phyloP scores from a whole-genome alignment of 2,329 filamentous ascomycete genomes.

The Seiridium cupressi region DNA sequence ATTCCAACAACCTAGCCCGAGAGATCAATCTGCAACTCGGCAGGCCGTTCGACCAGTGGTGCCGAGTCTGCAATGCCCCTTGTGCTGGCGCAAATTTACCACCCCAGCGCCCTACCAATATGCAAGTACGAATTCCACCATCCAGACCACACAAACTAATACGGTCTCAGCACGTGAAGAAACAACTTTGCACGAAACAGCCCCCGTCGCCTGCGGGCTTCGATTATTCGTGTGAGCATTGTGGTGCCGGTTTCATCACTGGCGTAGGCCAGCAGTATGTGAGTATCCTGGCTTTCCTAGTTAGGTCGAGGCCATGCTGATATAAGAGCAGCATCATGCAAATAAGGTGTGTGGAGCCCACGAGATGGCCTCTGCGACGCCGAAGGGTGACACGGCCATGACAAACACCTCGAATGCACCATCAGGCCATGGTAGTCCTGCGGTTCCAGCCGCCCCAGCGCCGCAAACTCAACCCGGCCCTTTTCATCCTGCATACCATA shows the following conservation, averaged over 20 bases:
- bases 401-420: background rate
- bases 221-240: conserved; percentile 41
- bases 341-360: conserved; percentile 47
- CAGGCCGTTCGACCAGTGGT: background rate
- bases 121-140: conserved; percentile 18
- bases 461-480: background rate
- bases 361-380: conserved; percentile 19
- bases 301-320: conserved; percentile 12
- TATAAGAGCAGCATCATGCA: conserved; percentile 31
- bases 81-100: conserved; percentile 28
- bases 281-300: conserved; percentile 13
- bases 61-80: conserved; percentile 18
- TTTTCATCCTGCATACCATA: background rate
- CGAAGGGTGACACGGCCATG: conserved; percentile 10
- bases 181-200: conserved; percentile 29
- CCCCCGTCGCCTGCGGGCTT: conserved; percentile 22
- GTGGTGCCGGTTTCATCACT: conserved; percentile 43
- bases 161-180: conserved; percentile 32
- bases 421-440: background rate
- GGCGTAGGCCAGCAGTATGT: conserved; percentile 40
- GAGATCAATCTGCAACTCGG: background rate
- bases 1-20: background rate
- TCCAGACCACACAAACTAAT: conserved; percentile 4
- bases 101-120: conserved; percentile 23
- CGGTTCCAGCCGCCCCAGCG: background rate